These are phyloP conservation scores for Ceratonia siliqua DNA, from an alignment of 306 rosid species.

Conservation along the genomic window DNA sequence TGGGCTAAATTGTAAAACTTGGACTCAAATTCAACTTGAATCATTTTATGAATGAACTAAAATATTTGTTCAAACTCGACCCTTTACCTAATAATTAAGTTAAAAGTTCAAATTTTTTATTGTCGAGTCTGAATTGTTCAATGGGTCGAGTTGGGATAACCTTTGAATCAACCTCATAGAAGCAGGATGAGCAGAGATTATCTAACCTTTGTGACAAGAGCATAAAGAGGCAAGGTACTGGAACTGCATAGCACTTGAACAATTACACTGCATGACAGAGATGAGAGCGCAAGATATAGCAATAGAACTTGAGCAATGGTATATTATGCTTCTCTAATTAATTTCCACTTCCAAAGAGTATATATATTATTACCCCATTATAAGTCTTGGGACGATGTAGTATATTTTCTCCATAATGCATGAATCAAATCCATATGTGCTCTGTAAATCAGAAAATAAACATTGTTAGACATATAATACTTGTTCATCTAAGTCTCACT, in stretches of 20 bases:
- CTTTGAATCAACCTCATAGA: conserved; percentile 14
- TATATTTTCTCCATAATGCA: conserved; percentile 83
- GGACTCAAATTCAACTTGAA: no score
- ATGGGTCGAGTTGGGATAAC: no score
- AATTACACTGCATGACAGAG: conserved; percentile 54
- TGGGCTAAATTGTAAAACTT: no score
- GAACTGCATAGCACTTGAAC: conserved; percentile 97
- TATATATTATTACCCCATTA: conserved; percentile 68
- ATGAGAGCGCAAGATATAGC: conserved; percentile 21
- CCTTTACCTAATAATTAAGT: no score
- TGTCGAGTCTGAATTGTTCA: no score
- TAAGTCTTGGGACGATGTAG: conserved; percentile 67
- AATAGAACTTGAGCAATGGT: conserved; percentile 19
- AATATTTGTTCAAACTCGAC: no score
- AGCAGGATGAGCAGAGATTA: conserved; percentile 1
- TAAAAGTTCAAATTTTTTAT: no score
- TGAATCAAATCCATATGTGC: conserved; percentile 75
- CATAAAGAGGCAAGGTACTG: conserved; percentile 81
- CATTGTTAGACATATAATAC: neutral
- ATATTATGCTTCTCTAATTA: conserved; percentile 12
- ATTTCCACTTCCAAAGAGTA: conserved; percentile 5
- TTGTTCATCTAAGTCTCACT: neutral
- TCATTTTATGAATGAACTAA: no score
- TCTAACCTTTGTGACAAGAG: conserved; percentile 77
- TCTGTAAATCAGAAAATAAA: conserved; percentile 46